Base-by-base conservation (phyloP, 2,329 filamentous ascomycete genomes). In the Talaromyces verruculosus region DNA sequence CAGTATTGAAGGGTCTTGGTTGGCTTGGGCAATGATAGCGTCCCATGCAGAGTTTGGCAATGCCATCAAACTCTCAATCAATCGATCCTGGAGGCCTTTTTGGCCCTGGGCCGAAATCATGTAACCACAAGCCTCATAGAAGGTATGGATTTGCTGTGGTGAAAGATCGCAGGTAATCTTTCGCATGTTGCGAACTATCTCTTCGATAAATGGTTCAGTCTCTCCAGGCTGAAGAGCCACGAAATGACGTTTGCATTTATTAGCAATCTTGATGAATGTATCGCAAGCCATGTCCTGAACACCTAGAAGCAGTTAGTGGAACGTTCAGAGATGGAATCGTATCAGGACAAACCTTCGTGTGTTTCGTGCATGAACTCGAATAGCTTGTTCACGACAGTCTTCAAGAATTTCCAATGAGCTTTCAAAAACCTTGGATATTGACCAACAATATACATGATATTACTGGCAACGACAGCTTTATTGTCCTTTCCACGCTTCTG, bases 311-410 rank as follows among this genome's bases (percentile, higher is more conserved):
- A 61, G 33, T 66, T n/a, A 66, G 51, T 58, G 25, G n/a, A 22
- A 37, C n/a, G 19, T 22, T 19, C 53, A 57, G 19, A 57, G 15
- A 15, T 22, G 53, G 33, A 22, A 5, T 39, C 8, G 25, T 33
- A 19, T 8, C 17, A 5, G 65, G 19, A 77, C 85, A 73, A 80
- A 89, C 91, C 95, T 83, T 99, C 95, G 75, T 99, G 95, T 0
- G 95, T 98, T 80, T 99, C 95, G 78, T 99, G 95, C 95, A 99
- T 99, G 77, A 99, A 99, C 82, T 99, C 95, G 74, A 99, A 99
- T 5, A 99, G 86, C 83, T 99, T 99, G 82, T 99, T 99, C 75
- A 99, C 95, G 19, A 99, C 95, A 2, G 95, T 99, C 88, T 99
- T 99, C 65, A 99, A 84, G 82, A 99, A 99, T 79, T 99, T 99